Evolutionary conservation across 371 early-diverging fungal genomes (phyloP).

Genomic region (Circinella umbellata): DNA sequence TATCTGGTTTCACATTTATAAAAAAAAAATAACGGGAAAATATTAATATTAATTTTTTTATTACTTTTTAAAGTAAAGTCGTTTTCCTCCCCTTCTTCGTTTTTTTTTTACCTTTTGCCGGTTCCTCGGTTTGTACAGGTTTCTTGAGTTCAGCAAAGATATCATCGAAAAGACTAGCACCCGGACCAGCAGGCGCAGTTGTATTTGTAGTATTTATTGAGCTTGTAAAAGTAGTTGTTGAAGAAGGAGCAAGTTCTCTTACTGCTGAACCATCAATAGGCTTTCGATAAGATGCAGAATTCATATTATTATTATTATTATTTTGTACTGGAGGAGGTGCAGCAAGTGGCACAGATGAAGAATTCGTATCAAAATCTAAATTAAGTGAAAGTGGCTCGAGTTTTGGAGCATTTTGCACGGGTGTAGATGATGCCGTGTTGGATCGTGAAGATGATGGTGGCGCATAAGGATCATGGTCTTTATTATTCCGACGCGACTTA

Average conservation of each 20-base stretch:
- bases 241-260: neutral
- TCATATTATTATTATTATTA: no score
- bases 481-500: conserved; percentile 29
- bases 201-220: conserved; percentile 3
- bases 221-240: neutral
- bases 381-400: conserved; percentile 27
- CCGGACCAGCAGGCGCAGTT: conserved; percentile 29
- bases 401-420: conserved; percentile 20
- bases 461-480: conserved; percentile 16
- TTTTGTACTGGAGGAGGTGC: neutral
- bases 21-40: neutral
- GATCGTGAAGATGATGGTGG: conserved; percentile 16
- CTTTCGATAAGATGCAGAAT: neutral
- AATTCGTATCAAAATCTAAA: conserved; percentile 26
- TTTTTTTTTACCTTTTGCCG: conserved; percentile 9
- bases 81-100: neutral
- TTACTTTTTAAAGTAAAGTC: neutral
- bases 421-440: conserved; percentile 4
- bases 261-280: neutral
- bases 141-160: conserved; percentile 41
- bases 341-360: conserved; percentile 7
- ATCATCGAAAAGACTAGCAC: conserved; percentile 41
- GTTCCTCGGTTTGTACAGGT: conserved; percentile 15
- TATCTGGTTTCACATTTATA: neutral
- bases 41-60: neutral